A percentile compares a stretch with the other conserved stretches of the same genome.
These are phyloP conservation scores for Baudoinia panamericana DNA, from an alignment of 495 filamentous ascomycete species.

Conservation along the genomic window DNA sequence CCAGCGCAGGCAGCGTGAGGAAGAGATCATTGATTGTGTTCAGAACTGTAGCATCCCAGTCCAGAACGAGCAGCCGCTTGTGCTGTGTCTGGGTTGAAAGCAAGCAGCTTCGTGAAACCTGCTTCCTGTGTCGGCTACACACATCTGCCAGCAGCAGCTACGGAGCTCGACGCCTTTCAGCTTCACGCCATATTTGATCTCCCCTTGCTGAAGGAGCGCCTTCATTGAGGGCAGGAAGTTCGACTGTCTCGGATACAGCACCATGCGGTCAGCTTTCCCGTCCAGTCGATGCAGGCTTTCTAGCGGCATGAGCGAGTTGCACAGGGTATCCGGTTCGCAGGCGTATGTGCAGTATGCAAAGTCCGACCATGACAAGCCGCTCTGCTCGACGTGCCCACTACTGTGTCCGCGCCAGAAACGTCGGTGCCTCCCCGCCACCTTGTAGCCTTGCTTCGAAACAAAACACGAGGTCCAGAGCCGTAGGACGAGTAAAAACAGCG, in stretches of 20 bases:
- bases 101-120: slow-evolving; percentile 56
- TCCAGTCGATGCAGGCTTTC: slow-evolving; percentile 47
- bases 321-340: slow-evolving; percentile 53
- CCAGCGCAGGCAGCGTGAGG: slow-evolving; percentile 45
- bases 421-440: too few relatives aligned
- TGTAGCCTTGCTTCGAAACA: background rate
- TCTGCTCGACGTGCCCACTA: background rate
- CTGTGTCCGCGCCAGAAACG: background rate
- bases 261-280: slow-evolving; percentile 49
- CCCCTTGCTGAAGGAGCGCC: too few relatives aligned
- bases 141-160: too few relatives aligned
- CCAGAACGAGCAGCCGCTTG: slow-evolving; percentile 52
- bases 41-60: slow-evolving; percentile 54
- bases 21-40: slow-evolving; percentile 62
- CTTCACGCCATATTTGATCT: too few relatives aligned
- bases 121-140: slow-evolving; percentile 54
- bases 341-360: slow-evolving; percentile 39
- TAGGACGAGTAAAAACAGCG: background rate
- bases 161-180: slow-evolving; percentile 33
- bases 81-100: slow-evolving; percentile 60
- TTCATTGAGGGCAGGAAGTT: too few relatives aligned
- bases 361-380: slow-evolving; percentile 7
- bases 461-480: background rate
- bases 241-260: slow-evolving; percentile 54
- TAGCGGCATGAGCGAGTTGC: slow-evolving; percentile 66